phyloP scores from a whole-genome alignment of 768 basidiomycete genomes.

The Termitomyces sp. region DNA sequence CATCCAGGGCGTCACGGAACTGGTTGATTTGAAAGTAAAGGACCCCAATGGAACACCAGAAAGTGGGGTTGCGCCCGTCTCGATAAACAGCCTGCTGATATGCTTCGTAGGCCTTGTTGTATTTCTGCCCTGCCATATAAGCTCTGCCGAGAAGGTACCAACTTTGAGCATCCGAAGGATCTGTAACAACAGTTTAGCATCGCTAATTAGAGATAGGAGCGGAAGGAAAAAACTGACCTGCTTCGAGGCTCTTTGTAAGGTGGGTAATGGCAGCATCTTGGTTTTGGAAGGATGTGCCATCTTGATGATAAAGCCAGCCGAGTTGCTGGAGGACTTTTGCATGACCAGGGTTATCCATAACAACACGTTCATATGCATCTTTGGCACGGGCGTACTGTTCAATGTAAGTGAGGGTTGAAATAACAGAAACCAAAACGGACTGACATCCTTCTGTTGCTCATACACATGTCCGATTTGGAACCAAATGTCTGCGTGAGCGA shows the following conservation, averaged over 20 bases:
- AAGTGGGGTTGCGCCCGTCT: constrained; percentile 97
- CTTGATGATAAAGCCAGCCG: constrained; percentile 96
- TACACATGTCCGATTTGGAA: constrained; percentile 99
- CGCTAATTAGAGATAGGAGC: background rate
- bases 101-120: constrained; percentile 99
- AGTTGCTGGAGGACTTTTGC: constrained; percentile 98
- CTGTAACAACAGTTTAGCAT: constrained; percentile 32
- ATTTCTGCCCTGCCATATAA: constrained; percentile 97
- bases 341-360: constrained; percentile 87
- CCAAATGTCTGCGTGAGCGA: constrained; percentile 98
- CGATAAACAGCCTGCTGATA: constrained; percentile 99
- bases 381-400: constrained; percentile 80
- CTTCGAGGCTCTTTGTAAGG: constrained; percentile 91
- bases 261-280: constrained; percentile 93
- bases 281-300: constrained; percentile 91
- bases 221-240: constrained; percentile 51
- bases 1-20: constrained; percentile 97
- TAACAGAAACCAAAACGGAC: constrained; percentile 11
- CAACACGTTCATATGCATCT: constrained; percentile 94
- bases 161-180: constrained; percentile 92
- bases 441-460: constrained; percentile 94
- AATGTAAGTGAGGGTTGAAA: background rate
- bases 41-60: constrained; percentile 99
- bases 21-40: constrained; percentile 99
- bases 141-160: constrained; percentile 99